Evolutionary conservation across 2,329 filamentous ascomycete species (phyloP), one percentile per base, ranked within the genome.

Genomic region (Fusarium sp.): DNA sequence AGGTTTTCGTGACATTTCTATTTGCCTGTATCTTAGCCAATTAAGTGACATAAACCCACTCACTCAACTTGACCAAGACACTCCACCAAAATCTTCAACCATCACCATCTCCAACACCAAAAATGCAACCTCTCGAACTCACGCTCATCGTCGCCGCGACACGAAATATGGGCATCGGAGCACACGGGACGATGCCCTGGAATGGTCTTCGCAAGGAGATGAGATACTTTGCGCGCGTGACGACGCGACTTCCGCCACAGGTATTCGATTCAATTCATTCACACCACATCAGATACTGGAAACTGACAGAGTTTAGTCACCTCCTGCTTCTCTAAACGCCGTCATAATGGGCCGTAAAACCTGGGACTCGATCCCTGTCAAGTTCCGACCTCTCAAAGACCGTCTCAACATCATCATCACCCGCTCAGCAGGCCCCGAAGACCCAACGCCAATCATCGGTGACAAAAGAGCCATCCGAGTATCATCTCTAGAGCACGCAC

Each of bases 281-380:
- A 35, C 4, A 23, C 16, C 6, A 32, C 16, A 54, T 48, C 5
- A 56, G 11, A 27, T 48, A n/a, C 5, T 18, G 3, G 6, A 23
- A 35, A n/a, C 14, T 63, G 7, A 32, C 37, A 62, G 23, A 18
- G 6, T 27, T 1, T 58, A 84, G 83, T 70, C 79, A 5, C 77
- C 83, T 3, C 67, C 83, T 9, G 73, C 80, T 1, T 76, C 84
- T 48, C 67, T 85, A 75, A 96, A 95, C 82, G 93, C 94, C 20
- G 94, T 98, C 61, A 93, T 99, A 77, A 99, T 99, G 97, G 97
- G 97, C 70, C 93, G 97, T 80, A 98, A 97, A 84, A 99, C 97
- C 0, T 99, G 96, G 92, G 95, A 97, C 62, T 95, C 92, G 74
- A 96, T 99, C 70, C 96, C 97, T 3, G 80, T 87, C 8, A 89